phyloP scores from a whole-genome alignment of 192 early-diverging fungal genomes.

The Dimargaris xerosporica region DNA sequence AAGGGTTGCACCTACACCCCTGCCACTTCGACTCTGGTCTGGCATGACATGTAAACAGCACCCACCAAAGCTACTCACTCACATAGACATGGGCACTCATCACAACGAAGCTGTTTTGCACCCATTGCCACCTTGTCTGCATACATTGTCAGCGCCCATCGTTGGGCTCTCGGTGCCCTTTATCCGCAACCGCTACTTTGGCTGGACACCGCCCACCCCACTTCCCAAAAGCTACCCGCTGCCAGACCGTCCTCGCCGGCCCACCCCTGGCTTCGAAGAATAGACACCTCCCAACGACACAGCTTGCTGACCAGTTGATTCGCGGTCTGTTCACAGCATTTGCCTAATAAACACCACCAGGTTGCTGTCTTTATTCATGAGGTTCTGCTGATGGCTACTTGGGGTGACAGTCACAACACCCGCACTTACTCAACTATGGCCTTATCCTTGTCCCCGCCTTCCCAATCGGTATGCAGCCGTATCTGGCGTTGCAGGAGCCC shows the following conservation, averaged over 20 bases:
- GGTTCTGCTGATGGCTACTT: not conserved
- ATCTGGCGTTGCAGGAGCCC: too few relatives aligned
- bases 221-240: conserved; percentile 4
- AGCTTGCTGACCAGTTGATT: too few relatives aligned
- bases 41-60: not conserved
- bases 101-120: not conserved
- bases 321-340: too few relatives aligned
- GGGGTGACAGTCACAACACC: not conserved
- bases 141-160: not conserved
- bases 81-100: not conserved
- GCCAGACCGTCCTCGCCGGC: not conserved
- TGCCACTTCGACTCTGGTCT: not conserved
- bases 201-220: conserved; percentile 4
- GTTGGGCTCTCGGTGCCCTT: not conserved
- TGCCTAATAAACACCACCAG: not conserved
- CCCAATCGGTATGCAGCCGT: too few relatives aligned
- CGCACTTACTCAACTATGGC: not conserved
- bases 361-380: not conserved
- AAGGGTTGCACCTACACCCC: not conserved
- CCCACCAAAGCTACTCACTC: not conserved
- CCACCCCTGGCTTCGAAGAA: not conserved
- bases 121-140: not conserved
- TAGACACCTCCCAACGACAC: too few relatives aligned
- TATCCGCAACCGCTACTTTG: not conserved
- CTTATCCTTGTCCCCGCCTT: not conserved